A percentile compares a stretch with the other conserved stretches of the same genome.
Evolutionary conservation across 2,329 filamentous ascomycete species (phyloP).

Genomic region (Colletotrichum endophyticum): DNA sequence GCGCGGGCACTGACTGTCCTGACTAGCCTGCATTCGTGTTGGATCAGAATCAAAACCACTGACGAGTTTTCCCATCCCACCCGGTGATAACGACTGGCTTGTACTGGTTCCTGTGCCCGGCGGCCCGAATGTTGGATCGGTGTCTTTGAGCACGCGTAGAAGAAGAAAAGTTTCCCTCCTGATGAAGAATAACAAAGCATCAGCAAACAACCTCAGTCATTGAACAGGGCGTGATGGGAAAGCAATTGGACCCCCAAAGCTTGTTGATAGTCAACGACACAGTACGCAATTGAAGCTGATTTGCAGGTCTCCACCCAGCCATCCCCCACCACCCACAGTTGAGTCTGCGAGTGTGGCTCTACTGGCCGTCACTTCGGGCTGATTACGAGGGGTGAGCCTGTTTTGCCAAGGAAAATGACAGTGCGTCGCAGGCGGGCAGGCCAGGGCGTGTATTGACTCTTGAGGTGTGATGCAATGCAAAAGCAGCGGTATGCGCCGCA

Average conservation of each 20-base stretch:
- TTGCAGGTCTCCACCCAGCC: neutral
- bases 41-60: neutral
- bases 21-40: constrained; percentile 3
- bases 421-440: neutral
- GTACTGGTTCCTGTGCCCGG: neutral
- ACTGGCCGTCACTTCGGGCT: neutral
- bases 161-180: neutral
- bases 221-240: neutral
- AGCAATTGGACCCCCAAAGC: neutral
- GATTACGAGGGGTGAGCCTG: neutral
- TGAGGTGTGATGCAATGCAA: constrained; percentile 11
- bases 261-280: neutral
- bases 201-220: neutral
- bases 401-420: neutral
- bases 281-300: neutral
- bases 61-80: neutral
- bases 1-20: neutral
- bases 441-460: neutral
- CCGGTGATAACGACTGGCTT: constrained; percentile 4
- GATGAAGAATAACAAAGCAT: neutral
- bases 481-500: constrained; percentile 1
- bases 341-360: neutral
- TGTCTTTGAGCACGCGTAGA: neutral
- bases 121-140: constrained; percentile 2
- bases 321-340: neutral